A percentile compares a stretch with the other conserved stretches of the same genome.
These are phyloP conservation scores for Mimosa bimucronata DNA, from an alignment of 306 rosid species.

Conservation along the genomic window DNA sequence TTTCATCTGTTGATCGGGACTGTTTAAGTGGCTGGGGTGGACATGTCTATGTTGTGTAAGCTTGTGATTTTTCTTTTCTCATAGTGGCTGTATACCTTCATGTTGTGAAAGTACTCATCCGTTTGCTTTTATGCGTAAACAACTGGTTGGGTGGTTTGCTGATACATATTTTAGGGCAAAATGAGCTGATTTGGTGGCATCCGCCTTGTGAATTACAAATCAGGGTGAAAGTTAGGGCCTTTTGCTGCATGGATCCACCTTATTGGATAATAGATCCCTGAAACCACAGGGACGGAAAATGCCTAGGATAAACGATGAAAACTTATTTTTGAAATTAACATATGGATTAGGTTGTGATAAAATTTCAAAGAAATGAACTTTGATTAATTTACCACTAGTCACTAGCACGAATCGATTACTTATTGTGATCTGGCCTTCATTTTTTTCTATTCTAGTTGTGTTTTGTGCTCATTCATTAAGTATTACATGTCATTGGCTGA, in stretches of 20 bases:
- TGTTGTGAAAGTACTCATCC: conserved; percentile 17
- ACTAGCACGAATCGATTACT: not conserved
- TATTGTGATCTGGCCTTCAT: not conserved
- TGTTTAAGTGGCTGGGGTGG: conserved; percentile 99
- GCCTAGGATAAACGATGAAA: not conserved
- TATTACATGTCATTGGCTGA: conserved; percentile 16
- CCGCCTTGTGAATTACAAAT: not conserved
- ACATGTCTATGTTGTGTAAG: conserved; percentile 96
- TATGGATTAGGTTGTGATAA: not conserved
- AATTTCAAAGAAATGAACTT: not conserved
- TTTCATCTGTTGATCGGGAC: conserved; percentile 97
- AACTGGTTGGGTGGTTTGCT: not conserved
- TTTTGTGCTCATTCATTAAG: conserved; percentile 1
- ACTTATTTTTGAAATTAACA: not conserved
- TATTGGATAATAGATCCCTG: not conserved
- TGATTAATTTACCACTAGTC: not conserved
- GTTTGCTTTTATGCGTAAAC: conserved; percentile 29
- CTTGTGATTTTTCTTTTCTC: conserved; percentile 17
- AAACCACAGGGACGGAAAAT: not conserved
- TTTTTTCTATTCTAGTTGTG: not conserved
- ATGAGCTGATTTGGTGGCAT: not conserved
- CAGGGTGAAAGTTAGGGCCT: not conserved
- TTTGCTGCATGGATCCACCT: not conserved
- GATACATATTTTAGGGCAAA: conserved; percentile 2
- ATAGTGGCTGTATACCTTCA: not conserved